Percentiles rank a stretch among this genome's conserved stretches.
Evolutionary conservation across 805 yeast species (phyloP).

Genomic region (Nematodospora valgi): DNA sequence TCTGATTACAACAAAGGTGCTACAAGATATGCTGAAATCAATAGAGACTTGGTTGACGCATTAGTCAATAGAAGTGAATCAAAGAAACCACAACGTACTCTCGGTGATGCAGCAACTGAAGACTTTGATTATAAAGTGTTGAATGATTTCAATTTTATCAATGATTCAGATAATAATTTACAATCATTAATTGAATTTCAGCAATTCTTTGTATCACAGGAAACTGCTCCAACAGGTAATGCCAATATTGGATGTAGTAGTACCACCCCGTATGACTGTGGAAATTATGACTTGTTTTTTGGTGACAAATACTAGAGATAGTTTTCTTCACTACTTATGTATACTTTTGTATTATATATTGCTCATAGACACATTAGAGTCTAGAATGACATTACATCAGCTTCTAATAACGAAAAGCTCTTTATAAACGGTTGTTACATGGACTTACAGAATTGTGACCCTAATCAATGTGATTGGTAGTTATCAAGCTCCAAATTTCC

Average conservation of each 20-base stretch:
- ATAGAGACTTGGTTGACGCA: slow-evolving; percentile 10
- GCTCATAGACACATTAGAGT: no score
- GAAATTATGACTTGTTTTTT: slow-evolving; percentile 12
- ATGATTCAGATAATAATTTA: slow-evolving; percentile 13
- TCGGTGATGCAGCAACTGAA: slow-evolving; percentile 1
- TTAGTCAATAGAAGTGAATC: slow-evolving; percentile 4
- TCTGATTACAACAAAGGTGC: slow-evolving; percentile 12
- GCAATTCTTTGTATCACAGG: slow-evolving; percentile 16
- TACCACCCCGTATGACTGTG: slow-evolving; percentile 12
- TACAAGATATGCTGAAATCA: slow-evolving; percentile 10
- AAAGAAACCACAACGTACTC: not conserved
- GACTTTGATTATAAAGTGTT: slow-evolving; percentile 7
- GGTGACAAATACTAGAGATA: slow-evolving; percentile 11
- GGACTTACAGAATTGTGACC: no score
- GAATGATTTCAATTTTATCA: slow-evolving; percentile 12
- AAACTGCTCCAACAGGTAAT: slow-evolving; percentile 10
- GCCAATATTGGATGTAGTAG: not conserved
- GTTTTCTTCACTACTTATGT: not conserved
- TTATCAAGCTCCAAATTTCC: no score
- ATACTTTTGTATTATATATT: no score
- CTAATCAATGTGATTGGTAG: no score
- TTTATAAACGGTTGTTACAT: no score
- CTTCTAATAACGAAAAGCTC: no score
- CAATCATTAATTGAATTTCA: slow-evolving; percentile 16
- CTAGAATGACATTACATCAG: no score